phyloP scores from a whole-genome alignment of 805 yeast genomes.

The Saturnispora dispora region DNA sequence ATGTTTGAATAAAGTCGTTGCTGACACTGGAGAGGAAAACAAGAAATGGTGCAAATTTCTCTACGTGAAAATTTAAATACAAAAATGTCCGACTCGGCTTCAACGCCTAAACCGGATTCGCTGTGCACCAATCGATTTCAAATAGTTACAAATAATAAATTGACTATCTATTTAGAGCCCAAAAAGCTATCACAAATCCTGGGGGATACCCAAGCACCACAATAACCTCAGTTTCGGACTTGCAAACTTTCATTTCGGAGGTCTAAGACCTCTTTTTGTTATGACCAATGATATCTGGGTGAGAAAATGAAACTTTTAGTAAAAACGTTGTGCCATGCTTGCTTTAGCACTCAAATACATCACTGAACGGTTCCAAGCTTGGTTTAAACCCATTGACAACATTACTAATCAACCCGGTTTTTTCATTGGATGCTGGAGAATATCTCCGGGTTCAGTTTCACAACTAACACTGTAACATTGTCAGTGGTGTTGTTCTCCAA shows the following conservation, averaged over 20 bases:
- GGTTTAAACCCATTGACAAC: too few relatives aligned
- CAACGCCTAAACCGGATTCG: neutral
- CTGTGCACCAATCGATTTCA: slow-evolving; percentile 2
- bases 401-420: too few relatives aligned
- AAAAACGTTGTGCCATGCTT: too few relatives aligned
- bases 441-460: slow-evolving; percentile 37
- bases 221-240: neutral
- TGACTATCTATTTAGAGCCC: neutral
- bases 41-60: neutral
- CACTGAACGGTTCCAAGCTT: too few relatives aligned
- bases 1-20: neutral
- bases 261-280: too few relatives aligned
- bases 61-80: slow-evolving; percentile 2
- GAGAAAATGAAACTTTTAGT: too few relatives aligned
- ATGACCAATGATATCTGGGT: too few relatives aligned
- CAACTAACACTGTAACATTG: slow-evolving; percentile 89
- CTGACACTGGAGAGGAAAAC: neutral
- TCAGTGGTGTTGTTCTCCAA: slow-evolving; percentile 76
- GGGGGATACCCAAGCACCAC: too few relatives aligned
- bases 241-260: too few relatives aligned
- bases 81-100: slow-evolving; percentile 2
- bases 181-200: too few relatives aligned
- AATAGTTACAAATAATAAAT: neutral
- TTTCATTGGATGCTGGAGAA: neutral
- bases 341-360: too few relatives aligned